These are phyloP conservation scores for Sordariomycetes sp. DNA, from an alignment of 2,329 filamentous ascomycete species.

Conservation along the genomic window DNA sequence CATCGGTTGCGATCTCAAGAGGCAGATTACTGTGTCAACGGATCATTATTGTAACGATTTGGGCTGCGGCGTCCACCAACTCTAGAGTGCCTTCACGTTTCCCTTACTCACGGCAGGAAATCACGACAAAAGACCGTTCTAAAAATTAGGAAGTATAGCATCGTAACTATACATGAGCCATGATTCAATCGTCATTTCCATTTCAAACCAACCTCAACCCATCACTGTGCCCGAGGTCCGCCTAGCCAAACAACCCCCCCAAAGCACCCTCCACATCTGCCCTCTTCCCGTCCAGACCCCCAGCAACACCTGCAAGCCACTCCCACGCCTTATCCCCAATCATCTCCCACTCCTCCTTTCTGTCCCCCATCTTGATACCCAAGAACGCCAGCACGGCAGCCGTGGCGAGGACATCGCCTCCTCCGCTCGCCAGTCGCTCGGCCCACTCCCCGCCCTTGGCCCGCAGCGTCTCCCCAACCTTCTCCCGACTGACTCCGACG, in stretches of 20 bases:
- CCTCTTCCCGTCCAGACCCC: background rate
- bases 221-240: background rate
- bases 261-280: background rate
- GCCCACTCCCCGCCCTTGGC: constrained; percentile 11
- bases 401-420: constrained; percentile 14
- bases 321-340: constrained; percentile 43
- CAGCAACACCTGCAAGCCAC: constrained; percentile 24
- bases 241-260: background rate
- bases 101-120: too few relatives aligned
- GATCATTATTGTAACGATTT: too few relatives aligned
- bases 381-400: constrained; percentile 33
- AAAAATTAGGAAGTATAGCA: too few relatives aligned
- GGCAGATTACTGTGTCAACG: too few relatives aligned
- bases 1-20: too few relatives aligned
- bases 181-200: background rate
- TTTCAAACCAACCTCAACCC: background rate
- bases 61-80: too few relatives aligned
- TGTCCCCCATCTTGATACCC: constrained; percentile 24
- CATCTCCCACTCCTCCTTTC: constrained; percentile 50
- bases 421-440: background rate
- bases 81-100: too few relatives aligned
- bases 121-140: too few relatives aligned
- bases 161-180: too few relatives aligned
- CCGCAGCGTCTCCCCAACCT: constrained; percentile 10
- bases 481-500: background rate